phyloP scores from a whole-genome alignment of 1,284 basidiomycete species.

The Filobasidium uniguttulatum region DNA sequence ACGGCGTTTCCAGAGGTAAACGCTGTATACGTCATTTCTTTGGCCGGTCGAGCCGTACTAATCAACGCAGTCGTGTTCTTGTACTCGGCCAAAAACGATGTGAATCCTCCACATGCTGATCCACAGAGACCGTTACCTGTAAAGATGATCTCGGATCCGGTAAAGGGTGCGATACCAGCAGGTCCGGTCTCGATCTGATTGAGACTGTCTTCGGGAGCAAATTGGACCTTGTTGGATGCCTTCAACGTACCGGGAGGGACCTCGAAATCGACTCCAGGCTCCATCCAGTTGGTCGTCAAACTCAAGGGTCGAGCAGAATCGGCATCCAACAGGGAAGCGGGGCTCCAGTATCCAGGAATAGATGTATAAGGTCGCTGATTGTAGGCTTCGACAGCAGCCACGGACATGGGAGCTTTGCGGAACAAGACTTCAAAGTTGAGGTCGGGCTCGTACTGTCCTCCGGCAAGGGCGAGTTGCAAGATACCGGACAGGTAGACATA shows the following conservation, averaged over 20 bases:
- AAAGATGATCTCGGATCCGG: slow-evolving; percentile 15
- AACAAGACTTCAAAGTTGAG: slow-evolving; percentile 16
- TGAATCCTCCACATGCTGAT: slow-evolving; percentile 16
- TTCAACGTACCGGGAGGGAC: neutral
- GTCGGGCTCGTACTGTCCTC: slow-evolving; percentile 15
- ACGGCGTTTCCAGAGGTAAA: slow-evolving; percentile 16
- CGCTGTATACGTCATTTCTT: slow-evolving; percentile 15
- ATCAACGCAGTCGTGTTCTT: slow-evolving; percentile 17
- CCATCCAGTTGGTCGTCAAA: neutral
- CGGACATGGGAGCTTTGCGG: slow-evolving; percentile 12
- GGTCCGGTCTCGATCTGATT: slow-evolving; percentile 6
- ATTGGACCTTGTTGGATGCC: slow-evolving; percentile 4
- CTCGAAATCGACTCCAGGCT: neutral
- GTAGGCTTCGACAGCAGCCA: slow-evolving; percentile 13
- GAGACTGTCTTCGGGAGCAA: slow-evolving; percentile 5
- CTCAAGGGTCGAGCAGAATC: neutral
- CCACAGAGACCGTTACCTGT: slow-evolving; percentile 18
- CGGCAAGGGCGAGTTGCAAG: slow-evolving; percentile 15
- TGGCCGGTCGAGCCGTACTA: slow-evolving; percentile 10
- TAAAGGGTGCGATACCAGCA: slow-evolving; percentile 13
- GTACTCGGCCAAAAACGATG: slow-evolving; percentile 17
- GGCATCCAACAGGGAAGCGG: neutral
- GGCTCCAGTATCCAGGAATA: neutral
- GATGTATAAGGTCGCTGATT: neutral
- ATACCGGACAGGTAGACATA: slow-evolving; percentile 11